Conservation (phyloP, 2,329 filamentous ascomycete genomes). For the Trichophyton schoenleinii region DNA sequence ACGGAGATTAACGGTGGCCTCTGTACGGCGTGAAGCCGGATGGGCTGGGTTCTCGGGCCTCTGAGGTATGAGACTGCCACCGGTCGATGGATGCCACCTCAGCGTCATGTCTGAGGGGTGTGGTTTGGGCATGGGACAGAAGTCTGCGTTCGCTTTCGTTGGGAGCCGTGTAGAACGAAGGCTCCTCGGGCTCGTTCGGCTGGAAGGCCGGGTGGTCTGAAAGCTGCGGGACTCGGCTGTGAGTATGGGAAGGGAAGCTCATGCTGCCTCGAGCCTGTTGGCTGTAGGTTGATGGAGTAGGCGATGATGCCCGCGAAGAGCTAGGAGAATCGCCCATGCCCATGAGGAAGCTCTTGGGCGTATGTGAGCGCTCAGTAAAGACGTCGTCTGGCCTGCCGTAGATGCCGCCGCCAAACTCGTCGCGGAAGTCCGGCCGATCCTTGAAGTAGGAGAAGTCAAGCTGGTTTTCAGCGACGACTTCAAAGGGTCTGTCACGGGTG, state of each 20-base stretch:
- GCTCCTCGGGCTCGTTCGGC: conserved; percentile 16
- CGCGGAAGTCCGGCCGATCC: conserved; percentile 73
- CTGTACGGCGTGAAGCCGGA: conserved; percentile 14
- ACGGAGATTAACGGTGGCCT: conserved; percentile 1
- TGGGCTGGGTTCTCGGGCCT: conserved; percentile 7
- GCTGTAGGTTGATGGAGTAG: conserved; percentile 22
- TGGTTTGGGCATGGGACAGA: conserved; percentile 22
- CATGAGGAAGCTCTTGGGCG: conserved; percentile 25
- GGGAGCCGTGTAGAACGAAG: conserved; percentile 23
- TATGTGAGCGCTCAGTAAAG: conserved; percentile 34
- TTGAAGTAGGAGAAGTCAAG: conserved; percentile 91
- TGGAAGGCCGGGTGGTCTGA: conserved; percentile 29
- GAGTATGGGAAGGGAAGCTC: conserved; percentile 14
- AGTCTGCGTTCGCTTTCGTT: conserved; percentile 32
- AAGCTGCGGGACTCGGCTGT: conserved; percentile 14
- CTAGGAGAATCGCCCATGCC: conserved; percentile 27
- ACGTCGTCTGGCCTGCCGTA: conserved; percentile 35
- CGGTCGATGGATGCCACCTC: conserved; percentile 19
- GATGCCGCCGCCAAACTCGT: conserved; percentile 67
- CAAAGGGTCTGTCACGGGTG: conserved; percentile 56
- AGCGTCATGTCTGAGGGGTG: conserved; percentile 12
- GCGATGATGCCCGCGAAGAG: conserved; percentile 31
- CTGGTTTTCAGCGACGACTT: conserved; percentile 73
- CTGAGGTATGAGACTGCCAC: conserved; percentile 21
- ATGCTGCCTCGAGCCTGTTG: conserved; percentile 2